Base-by-base conservation (phyloP, 108 stramenopile genomes). In the Stephanodiscus minutulus region DNA sequence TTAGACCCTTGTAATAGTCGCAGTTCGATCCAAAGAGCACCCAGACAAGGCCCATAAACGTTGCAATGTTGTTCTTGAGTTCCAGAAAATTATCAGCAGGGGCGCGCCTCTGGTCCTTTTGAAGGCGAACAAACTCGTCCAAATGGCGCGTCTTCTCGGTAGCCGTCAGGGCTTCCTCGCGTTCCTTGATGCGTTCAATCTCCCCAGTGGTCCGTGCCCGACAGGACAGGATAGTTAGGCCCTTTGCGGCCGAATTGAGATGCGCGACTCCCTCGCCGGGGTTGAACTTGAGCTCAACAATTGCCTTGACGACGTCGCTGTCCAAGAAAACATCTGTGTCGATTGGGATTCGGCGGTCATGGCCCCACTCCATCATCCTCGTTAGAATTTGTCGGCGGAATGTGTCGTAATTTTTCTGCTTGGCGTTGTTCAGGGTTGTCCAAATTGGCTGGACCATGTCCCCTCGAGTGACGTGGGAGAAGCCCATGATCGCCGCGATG, bases 121-220 rank as follows among this genome's bases (percentile, higher is more conserved):
- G 20, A 7, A 8, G 18, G 18, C 20, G 48, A 17, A 49, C 3
- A 3, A 20, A 49, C 18, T 49, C 48, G 3, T 17, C 17, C 48
- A 49, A 20, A 2, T 17, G 17, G 20, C 48, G 9, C 48, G 9
- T 49, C 20, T 20, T 20, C 48, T 49, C 48, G 48, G 48, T 49
- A 4, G 9, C 48, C 48, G 20, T 49, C 20, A 17, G 20, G 17
- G 48, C 20, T 18, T 35, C 18, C 20, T 49, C 48, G 17, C 48
- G 48, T 18, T 49, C 48, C 18, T 8, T 17, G 17, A 49, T 18
- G 48, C 18, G 18, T 9, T 49, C 48, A 17, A 49, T 20, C 48
- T 49, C 48, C 48, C 18, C 48, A 20, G 48, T 49, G 48, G 48
- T 49, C 18, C 48, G 48, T 49, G 48, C 20, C 18, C 48, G 48